Evolutionary conservation across 176 grass and related monocot species (phyloP).

Genomic region (Elaeis guineensis): DNA sequence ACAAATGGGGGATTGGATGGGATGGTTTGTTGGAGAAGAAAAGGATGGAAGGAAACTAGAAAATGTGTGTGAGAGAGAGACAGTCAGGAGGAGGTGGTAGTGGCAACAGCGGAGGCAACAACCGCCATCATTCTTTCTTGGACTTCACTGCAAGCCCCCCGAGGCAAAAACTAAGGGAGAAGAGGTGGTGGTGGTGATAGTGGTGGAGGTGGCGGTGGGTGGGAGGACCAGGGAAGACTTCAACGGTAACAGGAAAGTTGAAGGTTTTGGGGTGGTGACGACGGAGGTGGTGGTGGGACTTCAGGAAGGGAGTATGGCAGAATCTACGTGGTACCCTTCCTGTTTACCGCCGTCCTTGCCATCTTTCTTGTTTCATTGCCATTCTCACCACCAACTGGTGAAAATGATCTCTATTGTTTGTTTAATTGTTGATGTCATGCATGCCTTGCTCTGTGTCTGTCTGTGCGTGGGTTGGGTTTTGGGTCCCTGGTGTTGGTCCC

Average conservation of each 20-base stretch:
- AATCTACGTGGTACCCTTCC: background rate
- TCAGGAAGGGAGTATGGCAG: constrained; percentile 10
- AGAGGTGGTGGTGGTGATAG: constrained; percentile 7
- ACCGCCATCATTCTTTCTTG: constrained; percentile 64
- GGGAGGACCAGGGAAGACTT: no score
- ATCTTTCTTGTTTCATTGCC: constrained; percentile 35
- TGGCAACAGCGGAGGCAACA: constrained; percentile 24
- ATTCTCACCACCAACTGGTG: background rate
- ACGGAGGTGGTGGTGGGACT: constrained; percentile 29
- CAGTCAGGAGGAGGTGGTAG: no score
- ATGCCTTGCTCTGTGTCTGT: no score
- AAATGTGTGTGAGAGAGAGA: no score
- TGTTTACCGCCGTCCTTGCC: constrained; percentile 35
- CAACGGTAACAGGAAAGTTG: no score
- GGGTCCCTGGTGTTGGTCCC: no score
- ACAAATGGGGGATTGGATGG: no score
- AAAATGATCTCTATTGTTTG: background rate
- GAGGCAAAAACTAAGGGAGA: constrained; percentile 9
- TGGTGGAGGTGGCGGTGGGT: no score
- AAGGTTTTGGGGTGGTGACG: background rate
- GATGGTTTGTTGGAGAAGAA: constrained; percentile 4
- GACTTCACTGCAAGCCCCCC: constrained; percentile 58
- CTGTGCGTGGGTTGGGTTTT: no score
- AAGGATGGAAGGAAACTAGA: background rate
- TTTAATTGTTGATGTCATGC: no score